A percentile compares a stretch with the other conserved stretches of the same genome.
Evolutionary conservation across 1,284 basidiomycete genomes (phyloP).

Genomic region (Hemileia vastatrix): DNA sequence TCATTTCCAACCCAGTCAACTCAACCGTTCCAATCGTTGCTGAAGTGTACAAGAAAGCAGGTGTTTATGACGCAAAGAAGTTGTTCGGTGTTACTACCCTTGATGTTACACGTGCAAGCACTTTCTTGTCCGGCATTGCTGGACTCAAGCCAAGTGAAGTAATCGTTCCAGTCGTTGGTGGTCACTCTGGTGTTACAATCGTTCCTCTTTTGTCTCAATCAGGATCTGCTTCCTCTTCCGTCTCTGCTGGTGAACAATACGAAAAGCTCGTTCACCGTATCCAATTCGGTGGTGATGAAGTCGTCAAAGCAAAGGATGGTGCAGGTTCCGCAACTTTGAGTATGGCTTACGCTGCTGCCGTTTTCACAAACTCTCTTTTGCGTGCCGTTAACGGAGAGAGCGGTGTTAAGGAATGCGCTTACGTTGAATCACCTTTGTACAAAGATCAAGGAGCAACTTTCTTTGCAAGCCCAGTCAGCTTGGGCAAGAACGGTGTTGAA

Average conservation of each 20-base stretch:
- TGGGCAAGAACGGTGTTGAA: constrained; percentile 84
- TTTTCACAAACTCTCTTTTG: constrained; percentile 72
- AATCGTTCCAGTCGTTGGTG: constrained; percentile 83
- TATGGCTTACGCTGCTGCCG: constrained; percentile 76
- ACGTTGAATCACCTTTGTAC: constrained; percentile 62
- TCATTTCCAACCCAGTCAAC: constrained; percentile 83
- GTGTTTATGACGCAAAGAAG: constrained; percentile 81
- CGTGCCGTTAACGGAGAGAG: constrained; percentile 74
- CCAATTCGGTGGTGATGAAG: constrained; percentile 86
- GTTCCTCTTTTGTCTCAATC: too few relatives aligned
- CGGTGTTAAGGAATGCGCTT: constrained; percentile 54
- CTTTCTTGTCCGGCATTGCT: constrained; percentile 76
- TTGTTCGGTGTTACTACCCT: constrained; percentile 96
- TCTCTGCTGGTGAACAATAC: constrained; percentile 59
- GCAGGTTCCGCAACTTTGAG: constrained; percentile 79
- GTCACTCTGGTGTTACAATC: constrained; percentile 81
- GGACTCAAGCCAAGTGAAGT: constrained; percentile 60
- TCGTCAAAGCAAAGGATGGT: constrained; percentile 79
- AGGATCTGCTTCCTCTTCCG: too few relatives aligned
- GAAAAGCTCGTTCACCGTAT: constrained; percentile 69
- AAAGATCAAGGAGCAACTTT: constrained; percentile 41
- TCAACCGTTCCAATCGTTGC: constrained; percentile 56
- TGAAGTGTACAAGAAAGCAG: constrained; percentile 85
- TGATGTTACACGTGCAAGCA: constrained; percentile 91
- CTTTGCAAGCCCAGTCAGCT: constrained; percentile 51